Conservation (phyloP, 345 rosid species). For the Acer campestre region DNA sequence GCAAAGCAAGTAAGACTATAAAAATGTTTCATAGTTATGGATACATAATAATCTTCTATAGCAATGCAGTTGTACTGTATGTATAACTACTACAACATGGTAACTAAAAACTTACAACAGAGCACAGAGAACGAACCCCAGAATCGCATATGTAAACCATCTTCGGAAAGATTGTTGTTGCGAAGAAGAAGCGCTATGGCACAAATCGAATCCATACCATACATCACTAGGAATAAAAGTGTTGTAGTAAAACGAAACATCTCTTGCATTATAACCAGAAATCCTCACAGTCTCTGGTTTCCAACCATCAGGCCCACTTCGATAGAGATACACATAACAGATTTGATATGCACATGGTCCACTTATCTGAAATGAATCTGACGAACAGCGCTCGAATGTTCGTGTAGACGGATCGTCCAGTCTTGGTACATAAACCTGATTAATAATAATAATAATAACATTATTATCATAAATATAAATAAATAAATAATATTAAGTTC, state of each 20-base stretch:
- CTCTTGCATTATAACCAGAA: constrained; percentile 39
- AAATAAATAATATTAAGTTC: neutral
- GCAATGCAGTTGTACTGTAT: neutral
- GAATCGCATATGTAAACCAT: constrained; percentile 22
- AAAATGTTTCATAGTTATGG: neutral
- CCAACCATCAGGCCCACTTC: constrained; percentile 88
- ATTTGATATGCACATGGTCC: constrained; percentile 81
- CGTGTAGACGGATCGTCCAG: constrained; percentile 62
- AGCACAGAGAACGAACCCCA: constrained; percentile 35
- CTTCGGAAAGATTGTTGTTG: neutral
- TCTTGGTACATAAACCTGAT: constrained; percentile 75
- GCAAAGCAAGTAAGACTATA: neutral
- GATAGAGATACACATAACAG: constrained; percentile 78
- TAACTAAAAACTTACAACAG: constrained; percentile 22
- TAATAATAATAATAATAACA: neutral
- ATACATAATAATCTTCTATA: neutral
- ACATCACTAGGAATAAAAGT: constrained; percentile 54
- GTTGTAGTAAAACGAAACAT: constrained; percentile 57
- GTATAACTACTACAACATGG: neutral
- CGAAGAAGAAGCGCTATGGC: constrained; percentile 51
- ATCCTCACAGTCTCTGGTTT: constrained; percentile 65
- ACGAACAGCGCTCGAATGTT: constrained; percentile 77
- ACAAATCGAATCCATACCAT: constrained; percentile 84
- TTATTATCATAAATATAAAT: neutral
- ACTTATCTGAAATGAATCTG: constrained; percentile 64